Evolutionary conservation across 768 basidiomycete genomes (phyloP).

Genomic region (Mycena crocata): DNA sequence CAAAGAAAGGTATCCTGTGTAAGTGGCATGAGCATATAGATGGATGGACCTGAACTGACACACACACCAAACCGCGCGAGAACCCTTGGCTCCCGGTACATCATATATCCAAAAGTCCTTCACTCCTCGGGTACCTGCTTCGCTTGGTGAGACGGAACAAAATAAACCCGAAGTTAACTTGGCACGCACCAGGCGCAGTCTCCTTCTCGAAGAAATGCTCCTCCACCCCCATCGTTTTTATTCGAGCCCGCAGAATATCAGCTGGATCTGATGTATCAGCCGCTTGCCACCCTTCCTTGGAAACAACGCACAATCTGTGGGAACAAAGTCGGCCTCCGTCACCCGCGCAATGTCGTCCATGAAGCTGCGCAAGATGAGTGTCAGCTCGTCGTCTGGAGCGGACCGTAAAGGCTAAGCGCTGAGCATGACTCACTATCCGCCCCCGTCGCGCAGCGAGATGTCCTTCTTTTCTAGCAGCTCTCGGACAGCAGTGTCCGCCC

Average conservation of each 20-base stretch:
- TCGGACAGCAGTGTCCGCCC: slow-evolving; percentile 68
- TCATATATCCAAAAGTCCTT: slow-evolving; percentile 37
- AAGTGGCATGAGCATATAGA: slow-evolving; percentile 38
- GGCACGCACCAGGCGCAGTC: slow-evolving; percentile 50
- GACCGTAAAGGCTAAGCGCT: slow-evolving; percentile 8
- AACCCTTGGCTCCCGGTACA: slow-evolving; percentile 25
- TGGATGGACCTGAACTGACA: too few relatives aligned
- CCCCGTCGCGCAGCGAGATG: slow-evolving; percentile 67
- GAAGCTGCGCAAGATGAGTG: slow-evolving; percentile 59
- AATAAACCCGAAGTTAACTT: neutral
- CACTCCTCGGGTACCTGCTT: slow-evolving; percentile 36
- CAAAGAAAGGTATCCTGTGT: slow-evolving; percentile 83
- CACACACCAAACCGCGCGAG: slow-evolving; percentile 44
- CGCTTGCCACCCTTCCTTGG: neutral
- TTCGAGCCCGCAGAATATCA: slow-evolving; percentile 80
- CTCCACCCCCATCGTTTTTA: slow-evolving; percentile 80
- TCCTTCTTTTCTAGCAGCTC: slow-evolving; percentile 62
- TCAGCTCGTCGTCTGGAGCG: neutral
- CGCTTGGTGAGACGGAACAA: neutral
- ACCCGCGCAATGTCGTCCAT: slow-evolving; percentile 77
- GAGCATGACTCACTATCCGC: slow-evolving; percentile 70
- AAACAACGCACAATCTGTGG: slow-evolving; percentile 66
- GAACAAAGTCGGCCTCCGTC: slow-evolving; percentile 63
- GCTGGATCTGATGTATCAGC: slow-evolving; percentile 44
- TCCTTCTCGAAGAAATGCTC: slow-evolving; percentile 76